phyloP scores from a whole-genome alignment of 768 basidiomycete genomes.

The Stropharia rugosoannulata region DNA sequence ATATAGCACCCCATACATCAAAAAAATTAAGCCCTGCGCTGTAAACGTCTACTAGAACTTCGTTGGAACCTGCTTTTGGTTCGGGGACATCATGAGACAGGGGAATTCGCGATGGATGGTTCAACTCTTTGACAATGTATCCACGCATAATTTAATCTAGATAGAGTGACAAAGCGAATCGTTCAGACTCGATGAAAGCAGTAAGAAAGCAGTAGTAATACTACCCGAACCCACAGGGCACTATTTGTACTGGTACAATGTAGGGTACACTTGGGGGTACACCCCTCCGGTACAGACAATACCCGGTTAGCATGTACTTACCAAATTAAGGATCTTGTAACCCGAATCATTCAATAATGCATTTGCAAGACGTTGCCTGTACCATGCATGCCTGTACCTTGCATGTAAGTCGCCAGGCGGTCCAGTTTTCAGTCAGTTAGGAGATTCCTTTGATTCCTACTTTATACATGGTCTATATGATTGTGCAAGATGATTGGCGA shows the following conservation, averaged over 20 bases:
- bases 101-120: conserved; percentile 64
- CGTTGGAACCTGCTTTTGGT: conserved; percentile 46
- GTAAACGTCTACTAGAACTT: conserved; percentile 77
- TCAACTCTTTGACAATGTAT: conserved; percentile 69
- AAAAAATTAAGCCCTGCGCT: conserved; percentile 80
- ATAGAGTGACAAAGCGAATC: conserved; percentile 3
- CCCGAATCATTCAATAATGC: no score
- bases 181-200: background rate
- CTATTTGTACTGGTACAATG: no score
- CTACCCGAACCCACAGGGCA: no score
- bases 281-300: no score
- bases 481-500: conserved; percentile 10
- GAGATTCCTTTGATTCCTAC: no score
- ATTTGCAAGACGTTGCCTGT: no score
- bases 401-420: no score
- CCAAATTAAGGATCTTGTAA: no score
- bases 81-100: conserved; percentile 55
- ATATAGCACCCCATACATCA: conserved; percentile 39
- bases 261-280: no score
- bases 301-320: background rate
- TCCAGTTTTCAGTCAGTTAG: no score
- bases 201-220: no score
- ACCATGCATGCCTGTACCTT: no score
- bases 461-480: background rate
- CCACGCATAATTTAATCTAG: conserved; percentile 58